Evolutionary conservation across 345 rosid genomes (phyloP).

Genomic region (Melaleuca quinquenervia): DNA sequence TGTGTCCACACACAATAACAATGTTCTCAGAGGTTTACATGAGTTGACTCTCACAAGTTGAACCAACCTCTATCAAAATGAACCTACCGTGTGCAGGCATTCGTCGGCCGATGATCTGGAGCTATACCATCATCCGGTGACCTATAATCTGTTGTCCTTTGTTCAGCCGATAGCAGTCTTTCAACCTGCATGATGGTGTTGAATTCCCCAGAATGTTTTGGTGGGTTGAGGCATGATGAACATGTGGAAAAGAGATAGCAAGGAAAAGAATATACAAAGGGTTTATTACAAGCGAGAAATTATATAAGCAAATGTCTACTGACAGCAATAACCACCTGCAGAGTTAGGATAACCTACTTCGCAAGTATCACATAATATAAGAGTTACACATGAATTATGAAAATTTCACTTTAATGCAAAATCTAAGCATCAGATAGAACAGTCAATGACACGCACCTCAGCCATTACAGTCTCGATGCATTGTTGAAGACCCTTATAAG

Average conservation of each 20-base stretch:
- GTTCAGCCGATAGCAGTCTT: conserved; percentile 86
- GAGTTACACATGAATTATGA: not conserved
- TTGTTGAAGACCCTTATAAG: conserved; percentile 97
- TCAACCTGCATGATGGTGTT: conserved; percentile 49
- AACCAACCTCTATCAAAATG: not conserved
- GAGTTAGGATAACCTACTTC: not conserved
- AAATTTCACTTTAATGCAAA: not conserved
- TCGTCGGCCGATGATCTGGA: conserved; percentile 97
- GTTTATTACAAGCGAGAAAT: not conserved
- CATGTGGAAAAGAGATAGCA: not conserved
- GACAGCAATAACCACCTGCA: not conserved
- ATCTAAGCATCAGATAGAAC: not conserved
- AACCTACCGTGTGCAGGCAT: conserved; percentile 82
- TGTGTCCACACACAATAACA: not conserved
- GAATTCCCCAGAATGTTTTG: not conserved
- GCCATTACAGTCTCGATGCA: conserved; percentile 99
- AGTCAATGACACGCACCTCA: conserved; percentile 44
- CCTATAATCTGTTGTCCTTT: conserved; percentile 82
- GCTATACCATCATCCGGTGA: conserved; percentile 93
- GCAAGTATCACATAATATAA: not conserved
- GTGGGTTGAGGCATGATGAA: not conserved
- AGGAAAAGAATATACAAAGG: not conserved
- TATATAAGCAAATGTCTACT: not conserved
- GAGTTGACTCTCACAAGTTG: not conserved
- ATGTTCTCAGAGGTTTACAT: not conserved